Evolutionary conservation across 2,329 filamentous ascomycete species (phyloP).

Genomic region (Hymenoscyphus albidus): DNA sequence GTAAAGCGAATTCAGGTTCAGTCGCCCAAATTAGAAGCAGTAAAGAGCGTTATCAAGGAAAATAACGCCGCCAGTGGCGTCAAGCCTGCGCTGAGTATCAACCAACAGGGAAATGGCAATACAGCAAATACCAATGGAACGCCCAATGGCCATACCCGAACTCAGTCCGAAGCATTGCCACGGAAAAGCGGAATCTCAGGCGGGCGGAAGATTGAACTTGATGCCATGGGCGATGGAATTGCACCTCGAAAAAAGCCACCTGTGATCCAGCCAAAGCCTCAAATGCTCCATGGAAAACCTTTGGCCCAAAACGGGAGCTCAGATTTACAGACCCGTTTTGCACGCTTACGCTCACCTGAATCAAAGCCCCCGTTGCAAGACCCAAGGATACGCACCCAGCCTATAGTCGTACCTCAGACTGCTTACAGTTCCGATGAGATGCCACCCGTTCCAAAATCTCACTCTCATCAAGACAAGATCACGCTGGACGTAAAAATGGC

Average conservation of each 20-base stretch:
- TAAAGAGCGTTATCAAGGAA: conserved; percentile 57
- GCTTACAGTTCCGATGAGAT: conserved; percentile 32
- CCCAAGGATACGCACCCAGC: conserved; percentile 49
- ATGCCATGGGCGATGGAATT: conserved; percentile 38
- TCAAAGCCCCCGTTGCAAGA: conserved; percentile 45
- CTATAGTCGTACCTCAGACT: conserved; percentile 39
- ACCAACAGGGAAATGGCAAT: conserved; percentile 5
- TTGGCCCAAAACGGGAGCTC: conserved; percentile 41
- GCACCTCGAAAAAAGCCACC: conserved; percentile 35
- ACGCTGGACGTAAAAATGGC: conserved; percentile 29
- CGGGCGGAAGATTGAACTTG: neutral
- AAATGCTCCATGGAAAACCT: conserved; percentile 59
- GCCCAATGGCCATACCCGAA: conserved; percentile 19
- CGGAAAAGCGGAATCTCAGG: conserved; percentile 7
- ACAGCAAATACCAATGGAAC: neutral
- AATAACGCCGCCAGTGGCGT: conserved; percentile 62
- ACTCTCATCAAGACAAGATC: conserved; percentile 20
- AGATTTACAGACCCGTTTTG: conserved; percentile 55
- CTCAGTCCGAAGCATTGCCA: conserved; percentile 14
- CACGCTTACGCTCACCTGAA: conserved; percentile 45
- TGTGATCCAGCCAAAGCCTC: conserved; percentile 62
- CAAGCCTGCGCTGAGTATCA: conserved; percentile 10
- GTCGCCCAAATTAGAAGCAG: conserved; percentile 49
- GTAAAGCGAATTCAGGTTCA: conserved; percentile 48
- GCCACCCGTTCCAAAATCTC: conserved; percentile 26